phyloP scores from a whole-genome alignment of 2,329 filamentous ascomycete species.

The Chaetomium sp. region DNA sequence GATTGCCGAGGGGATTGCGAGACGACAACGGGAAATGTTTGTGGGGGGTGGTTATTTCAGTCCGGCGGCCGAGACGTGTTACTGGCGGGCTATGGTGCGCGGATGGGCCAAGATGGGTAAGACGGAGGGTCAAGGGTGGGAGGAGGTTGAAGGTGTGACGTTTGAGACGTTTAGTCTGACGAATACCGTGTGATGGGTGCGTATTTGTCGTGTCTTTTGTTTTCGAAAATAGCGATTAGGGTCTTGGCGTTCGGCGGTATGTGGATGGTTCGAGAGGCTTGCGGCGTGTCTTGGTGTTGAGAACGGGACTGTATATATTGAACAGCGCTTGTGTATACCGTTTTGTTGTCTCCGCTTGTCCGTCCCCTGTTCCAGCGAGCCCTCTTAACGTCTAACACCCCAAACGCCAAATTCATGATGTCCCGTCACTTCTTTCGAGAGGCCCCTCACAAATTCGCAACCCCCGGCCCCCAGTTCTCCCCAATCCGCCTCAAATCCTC shows the following conservation, averaged over 20 bases:
- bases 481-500: slow-evolving; percentile 82
- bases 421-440: too few species aligned
- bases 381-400: too few species aligned
- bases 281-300: background rate
- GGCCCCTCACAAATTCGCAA: slow-evolving; percentile 47
- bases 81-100: slow-evolving; percentile 44
- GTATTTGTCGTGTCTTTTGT: slow-evolving; percentile 7
- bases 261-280: background rate
- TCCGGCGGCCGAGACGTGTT: slow-evolving; percentile 46
- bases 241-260: background rate
- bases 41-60: slow-evolving; percentile 40
- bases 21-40: slow-evolving; percentile 39
- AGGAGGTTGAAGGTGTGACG: slow-evolving; percentile 29
- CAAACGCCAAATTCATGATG: too few species aligned
- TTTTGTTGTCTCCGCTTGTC: too few species aligned
- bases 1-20: slow-evolving; percentile 41
- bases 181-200: slow-evolving; percentile 10
- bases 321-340: background rate
- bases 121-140: slow-evolving; percentile 31
- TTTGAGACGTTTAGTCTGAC: slow-evolving; percentile 36
- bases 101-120: slow-evolving; percentile 41
- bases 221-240: slow-evolving; percentile 2
- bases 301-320: background rate
- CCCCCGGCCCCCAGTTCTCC: slow-evolving; percentile 73
- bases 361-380: too few species aligned